Conservation (phyloP, 805 yeast species). For the Wickerhamiella cacticola region DNA sequence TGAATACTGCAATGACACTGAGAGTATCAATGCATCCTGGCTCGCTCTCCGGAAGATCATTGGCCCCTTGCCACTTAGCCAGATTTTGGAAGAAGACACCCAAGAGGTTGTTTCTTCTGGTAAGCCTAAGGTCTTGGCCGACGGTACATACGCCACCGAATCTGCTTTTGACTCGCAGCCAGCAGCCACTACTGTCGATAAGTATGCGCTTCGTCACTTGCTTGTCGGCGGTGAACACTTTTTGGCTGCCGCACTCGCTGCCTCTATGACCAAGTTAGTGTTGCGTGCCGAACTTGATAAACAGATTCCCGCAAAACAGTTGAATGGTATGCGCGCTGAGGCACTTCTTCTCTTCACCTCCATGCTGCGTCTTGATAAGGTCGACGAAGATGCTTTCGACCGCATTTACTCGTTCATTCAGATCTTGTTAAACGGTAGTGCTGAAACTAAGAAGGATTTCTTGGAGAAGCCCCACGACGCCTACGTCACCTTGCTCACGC, state of each 20-base stretch:
- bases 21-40: conserved; percentile 75
- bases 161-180: conserved; percentile 45
- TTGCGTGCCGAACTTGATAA: conserved; percentile 51
- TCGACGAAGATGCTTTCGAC: conserved; percentile 96
- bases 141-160: conserved; percentile 97
- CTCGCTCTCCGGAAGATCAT: conserved; percentile 64
- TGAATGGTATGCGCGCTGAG: conserved; percentile 86
- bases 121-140: conserved; percentile 80
- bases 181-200: conserved; percentile 27
- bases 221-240: conserved; percentile 83
- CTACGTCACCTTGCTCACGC: conserved; percentile 54
- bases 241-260: conserved; percentile 74
- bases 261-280: conserved; percentile 79
- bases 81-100: conserved; percentile 18
- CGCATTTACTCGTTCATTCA: conserved; percentile 80
- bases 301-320: conserved; percentile 33
- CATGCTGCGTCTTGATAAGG: conserved; percentile 71
- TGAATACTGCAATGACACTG: conserved; percentile 66
- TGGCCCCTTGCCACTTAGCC: conserved; percentile 77
- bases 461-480: conserved; percentile 82
- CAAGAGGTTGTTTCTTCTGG: conserved; percentile 27
- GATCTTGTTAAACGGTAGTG: conserved; percentile 44
- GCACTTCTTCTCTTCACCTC: conserved; percentile 89
- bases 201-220: conserved; percentile 68
- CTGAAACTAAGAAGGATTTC: conserved; percentile 50